These are phyloP conservation scores for Sclerotiophoma versabilis DNA, from an alignment of 2,329 filamentous ascomycete species.

Conservation along the genomic window DNA sequence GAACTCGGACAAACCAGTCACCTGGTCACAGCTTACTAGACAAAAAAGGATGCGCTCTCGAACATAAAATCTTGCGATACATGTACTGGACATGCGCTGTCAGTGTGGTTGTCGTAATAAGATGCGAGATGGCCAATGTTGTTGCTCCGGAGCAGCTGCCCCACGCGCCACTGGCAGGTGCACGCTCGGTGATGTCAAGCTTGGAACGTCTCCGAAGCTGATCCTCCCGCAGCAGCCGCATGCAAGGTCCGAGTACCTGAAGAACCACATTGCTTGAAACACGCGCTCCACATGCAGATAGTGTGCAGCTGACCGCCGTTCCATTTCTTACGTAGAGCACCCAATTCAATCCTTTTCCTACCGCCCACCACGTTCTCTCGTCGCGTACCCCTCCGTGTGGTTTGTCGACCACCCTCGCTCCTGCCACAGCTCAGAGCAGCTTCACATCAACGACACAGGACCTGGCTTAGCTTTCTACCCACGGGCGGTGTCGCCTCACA, in stretches of 20 bases:
- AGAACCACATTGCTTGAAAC: conserved; percentile 15
- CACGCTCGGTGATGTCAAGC: conserved; percentile 17
- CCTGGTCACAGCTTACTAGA: background rate
- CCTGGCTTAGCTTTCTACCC: conserved; percentile 29
- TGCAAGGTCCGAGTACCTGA: conserved; percentile 12
- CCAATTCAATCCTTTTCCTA: background rate
- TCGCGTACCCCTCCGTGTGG: conserved; percentile 16
- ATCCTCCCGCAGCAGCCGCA: conserved; percentile 16
- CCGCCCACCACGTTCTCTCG: conserved; percentile 24
- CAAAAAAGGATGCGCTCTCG: background rate
- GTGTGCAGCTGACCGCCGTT: conserved; percentile 20
- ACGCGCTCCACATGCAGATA: conserved; percentile 12
- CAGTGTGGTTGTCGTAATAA: background rate
- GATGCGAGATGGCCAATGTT: background rate
- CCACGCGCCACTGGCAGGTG: conserved; percentile 5
- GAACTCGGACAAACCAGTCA: background rate
- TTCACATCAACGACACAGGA: conserved; percentile 17
- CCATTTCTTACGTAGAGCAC: conserved; percentile 12
- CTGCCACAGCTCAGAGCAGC: conserved; percentile 4
- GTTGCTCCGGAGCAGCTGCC: background rate
- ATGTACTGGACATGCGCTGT: background rate
- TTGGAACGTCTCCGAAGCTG: conserved; percentile 5
- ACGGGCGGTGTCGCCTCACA: conserved; percentile 24
- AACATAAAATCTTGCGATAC: background rate
- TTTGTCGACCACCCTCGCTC: conserved; percentile 6